Evolutionary conservation across 2,329 filamentous ascomycete genomes (phyloP), one percentile per base, ranked within the genome.

Genomic region (Ampelomyces quisqualis): DNA sequence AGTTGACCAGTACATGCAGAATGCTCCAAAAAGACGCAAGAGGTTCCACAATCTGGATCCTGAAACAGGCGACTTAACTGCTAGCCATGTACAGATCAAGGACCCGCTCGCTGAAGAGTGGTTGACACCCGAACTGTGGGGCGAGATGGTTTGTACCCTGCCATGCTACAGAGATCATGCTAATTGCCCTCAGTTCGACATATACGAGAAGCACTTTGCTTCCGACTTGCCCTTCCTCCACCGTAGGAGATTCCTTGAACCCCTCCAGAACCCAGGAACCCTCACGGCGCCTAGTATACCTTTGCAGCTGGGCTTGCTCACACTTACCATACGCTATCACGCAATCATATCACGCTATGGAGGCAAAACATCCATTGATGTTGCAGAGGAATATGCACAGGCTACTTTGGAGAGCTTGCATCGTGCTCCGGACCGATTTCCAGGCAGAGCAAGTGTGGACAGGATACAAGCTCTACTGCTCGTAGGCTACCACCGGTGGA

Each of bases 221-320:
- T 82, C 84, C 1, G 85, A 88, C 58, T 74, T 89, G 26, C 81
- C 85, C 0, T 89, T 89, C 56, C 64, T 89, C 6, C 85, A 88
- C 58, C 71, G 83, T 4, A 77, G 80, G 2, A 84, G 79, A 0
- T 79, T 88, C 50, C 66, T 78, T 38, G 69, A 72, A 33, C 42
- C 43, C 5, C 44, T 64, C 3, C 42, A 51, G n/a, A 28, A 43
- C 67, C 68, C 49, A 70, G 42, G n/a, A n/a, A n/a, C n/a, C n/a
- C 29, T 43, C 70, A 81, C 62, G 67, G 77, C 57, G 74, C 80
- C 57, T 56, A 85, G 46, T 65, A 70, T 73, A 2, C 60, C 77
- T 17, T 72, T 88, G 7, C 69, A 88, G 3, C 69, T 88, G 4
- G 83, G 83, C 4, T 79, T 88, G 26, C 71, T 89, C 22, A 79